Conservation (phyloP, 106 monocot species). For the Narthecium ossifragum region DNA sequence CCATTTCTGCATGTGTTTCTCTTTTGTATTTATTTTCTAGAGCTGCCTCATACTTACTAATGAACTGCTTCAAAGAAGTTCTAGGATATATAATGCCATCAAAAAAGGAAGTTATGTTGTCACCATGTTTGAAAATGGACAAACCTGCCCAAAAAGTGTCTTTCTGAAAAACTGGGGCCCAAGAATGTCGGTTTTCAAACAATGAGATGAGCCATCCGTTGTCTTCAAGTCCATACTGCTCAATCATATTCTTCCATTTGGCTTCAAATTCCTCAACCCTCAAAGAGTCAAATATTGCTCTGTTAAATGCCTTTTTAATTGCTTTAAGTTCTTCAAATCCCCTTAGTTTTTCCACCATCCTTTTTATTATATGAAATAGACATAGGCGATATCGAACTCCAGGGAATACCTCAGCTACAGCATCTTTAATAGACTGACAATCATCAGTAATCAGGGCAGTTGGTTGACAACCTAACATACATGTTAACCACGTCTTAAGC, state of each 20-base stretch:
- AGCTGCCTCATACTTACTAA: constrained; percentile 25
- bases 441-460: constrained; percentile 40
- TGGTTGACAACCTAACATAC: constrained; percentile 30
- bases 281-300: constrained; percentile 30
- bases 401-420: constrained; percentile 28
- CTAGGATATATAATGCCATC: constrained; percentile 23
- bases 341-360: constrained; percentile 28
- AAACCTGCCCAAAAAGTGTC: constrained; percentile 48
- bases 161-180: constrained; percentile 46
- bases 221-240: constrained; percentile 30
- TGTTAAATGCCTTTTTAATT: constrained; percentile 21
- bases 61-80: constrained; percentile 28
- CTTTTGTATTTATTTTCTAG: constrained; percentile 32
- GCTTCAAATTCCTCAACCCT: constrained; percentile 42
- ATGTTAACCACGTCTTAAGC: constrained; percentile 41
- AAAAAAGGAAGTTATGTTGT: constrained; percentile 25
- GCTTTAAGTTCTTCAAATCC: constrained; percentile 9
- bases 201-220: constrained; percentile 32
- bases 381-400: constrained; percentile 27
- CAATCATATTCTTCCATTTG: constrained; percentile 26
- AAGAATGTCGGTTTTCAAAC: constrained; percentile 30
- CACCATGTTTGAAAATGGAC: constrained; percentile 15
- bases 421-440: constrained; percentile 21
- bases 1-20: constrained; percentile 38
- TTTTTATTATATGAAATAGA: constrained; percentile 25